phyloP scores from a whole-genome alignment of 139 green algal species.

The Trebouxia sp. region DNA sequence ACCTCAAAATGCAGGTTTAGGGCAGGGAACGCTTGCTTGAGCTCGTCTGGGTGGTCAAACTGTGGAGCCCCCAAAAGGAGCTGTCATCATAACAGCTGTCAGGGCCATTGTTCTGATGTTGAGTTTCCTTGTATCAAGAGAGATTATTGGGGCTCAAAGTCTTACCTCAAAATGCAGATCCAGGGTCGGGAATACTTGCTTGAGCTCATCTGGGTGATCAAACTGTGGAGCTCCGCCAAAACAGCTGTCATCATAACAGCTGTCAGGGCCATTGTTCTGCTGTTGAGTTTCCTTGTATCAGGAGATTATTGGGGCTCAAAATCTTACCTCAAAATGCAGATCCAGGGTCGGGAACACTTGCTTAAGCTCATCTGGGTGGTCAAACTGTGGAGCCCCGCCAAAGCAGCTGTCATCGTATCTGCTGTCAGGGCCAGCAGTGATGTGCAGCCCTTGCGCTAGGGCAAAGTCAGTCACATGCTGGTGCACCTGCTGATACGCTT shows the following conservation, averaged over 20 bases:
- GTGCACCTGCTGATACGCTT: slow-evolving; percentile 67
- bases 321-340: slow-evolving; percentile 58
- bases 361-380: slow-evolving; percentile 46
- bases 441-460: slow-evolving; percentile 40
- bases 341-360: slow-evolving; percentile 69
- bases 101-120: too few species aligned
- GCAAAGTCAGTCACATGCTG: slow-evolving; percentile 36
- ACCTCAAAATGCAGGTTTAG: slow-evolving; percentile 66
- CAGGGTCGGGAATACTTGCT: slow-evolving; percentile 66
- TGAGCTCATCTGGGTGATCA: slow-evolving; percentile 47
- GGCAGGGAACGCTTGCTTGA: slow-evolving; percentile 69
- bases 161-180: slow-evolving; percentile 61
- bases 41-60: slow-evolving; percentile 35
- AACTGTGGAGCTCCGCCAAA: slow-evolving; percentile 44
- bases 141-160: slow-evolving; percentile 29
- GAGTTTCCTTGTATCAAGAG: too few species aligned
- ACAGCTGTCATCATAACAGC: too few species aligned
- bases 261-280: too few species aligned
- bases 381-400: slow-evolving; percentile 42
- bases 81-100: slow-evolving; percentile 82
- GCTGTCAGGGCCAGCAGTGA: slow-evolving; percentile 49
- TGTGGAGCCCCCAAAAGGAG: slow-evolving; percentile 71
- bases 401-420: slow-evolving; percentile 90
- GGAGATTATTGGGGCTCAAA: slow-evolving; percentile 8
- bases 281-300: too few species aligned